Evolutionary conservation across 352 stramenopile species (phyloP), one percentile per base, ranked within the genome.

Genomic region (Phytophthora fragariaefolia): DNA sequence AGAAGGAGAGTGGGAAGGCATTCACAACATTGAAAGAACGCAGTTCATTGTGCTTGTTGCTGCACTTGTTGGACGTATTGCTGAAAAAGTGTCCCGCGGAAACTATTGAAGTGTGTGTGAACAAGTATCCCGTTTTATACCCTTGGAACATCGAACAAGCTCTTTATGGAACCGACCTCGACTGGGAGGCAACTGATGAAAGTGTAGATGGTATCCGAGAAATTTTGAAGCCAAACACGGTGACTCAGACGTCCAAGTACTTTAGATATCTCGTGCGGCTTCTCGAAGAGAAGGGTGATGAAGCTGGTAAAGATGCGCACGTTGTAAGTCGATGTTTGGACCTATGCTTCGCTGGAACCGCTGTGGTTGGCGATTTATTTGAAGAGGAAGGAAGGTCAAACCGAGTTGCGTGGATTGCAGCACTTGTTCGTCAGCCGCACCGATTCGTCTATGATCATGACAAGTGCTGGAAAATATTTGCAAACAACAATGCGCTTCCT

Each of bases 81-180:
- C 59, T 95, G 20, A 96, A 95, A 56, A 95, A 92, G 51, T 92
- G 77, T 12, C 80, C 87, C 0, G 32, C 76, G 18, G 81, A 93
- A 66, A 71, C 85, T 28, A 83, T 95, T 58, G 83, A 92, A 13
- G 61, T 93, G 17, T 93, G 89, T 45, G 82, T 94, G 2, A 60
- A 54, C 12, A 85, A 84, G 51, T 94, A 93, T 30, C 87, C 89
- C 3, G 58, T 84, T 3, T 28, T 96, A 36, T 81, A 86, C 34
- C 86, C 87, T 12, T 95, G 87, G 84, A 96, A 96, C 55, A 76
- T 96, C 1, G 85, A 96, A 47, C 74, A 80, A 15, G 86, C 77
- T 42, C 70, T 96, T 4, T 95, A 95, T 70, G 89, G 89, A 15
- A 71, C 57, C 4, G 63, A 78, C 17, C 66, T 91, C 3, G 55